phyloP scores from a whole-genome alignment of 768 basidiomycete genomes.

The Tylopilus intermedius region DNA sequence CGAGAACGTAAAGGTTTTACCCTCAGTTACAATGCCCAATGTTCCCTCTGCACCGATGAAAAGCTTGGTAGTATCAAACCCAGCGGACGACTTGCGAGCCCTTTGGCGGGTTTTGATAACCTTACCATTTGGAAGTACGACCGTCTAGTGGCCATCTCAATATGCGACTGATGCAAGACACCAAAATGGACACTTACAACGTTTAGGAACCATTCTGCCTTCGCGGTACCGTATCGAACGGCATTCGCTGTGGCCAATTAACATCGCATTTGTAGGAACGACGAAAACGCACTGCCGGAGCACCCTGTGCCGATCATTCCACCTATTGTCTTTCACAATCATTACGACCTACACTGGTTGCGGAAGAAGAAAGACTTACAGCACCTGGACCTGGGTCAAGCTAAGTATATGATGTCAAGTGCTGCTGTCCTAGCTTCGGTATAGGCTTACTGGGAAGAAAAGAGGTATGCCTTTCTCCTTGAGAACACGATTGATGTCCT shows the following conservation, averaged over 20 bases:
- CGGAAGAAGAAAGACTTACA: conserved; percentile 34
- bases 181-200: conserved; percentile 41
- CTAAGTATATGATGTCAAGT: conserved; percentile 30
- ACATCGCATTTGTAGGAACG: neutral
- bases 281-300: conserved; percentile 60
- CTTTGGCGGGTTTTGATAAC: conserved; percentile 81
- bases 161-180: neutral
- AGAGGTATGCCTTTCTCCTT: conserved; percentile 66
- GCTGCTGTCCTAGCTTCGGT: neutral
- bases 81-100: conserved; percentile 80
- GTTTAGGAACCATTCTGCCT: conserved; percentile 84
- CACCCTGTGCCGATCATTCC: conserved; percentile 89
- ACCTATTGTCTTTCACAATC: conserved; percentile 59
- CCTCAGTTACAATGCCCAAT: conserved; percentile 85
- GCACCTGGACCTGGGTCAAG: conserved; percentile 70
- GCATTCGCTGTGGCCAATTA: conserved; percentile 53
- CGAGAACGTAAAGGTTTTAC: conserved; percentile 26
- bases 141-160: conserved; percentile 47
- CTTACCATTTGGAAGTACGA: conserved; percentile 78
- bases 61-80: conserved; percentile 81
- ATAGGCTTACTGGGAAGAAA: conserved; percentile 72
- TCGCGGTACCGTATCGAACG: conserved; percentile 83
- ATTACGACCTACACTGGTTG: conserved; percentile 8
- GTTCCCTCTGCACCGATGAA: conserved; percentile 92
- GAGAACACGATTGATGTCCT: conserved; percentile 67